A percentile compares a stretch with the other conserved stretches of the same genome.
Evolutionary conservation across 202 grass and related monocot species (phyloP).

Genomic region (Zoysia matrella): DNA sequence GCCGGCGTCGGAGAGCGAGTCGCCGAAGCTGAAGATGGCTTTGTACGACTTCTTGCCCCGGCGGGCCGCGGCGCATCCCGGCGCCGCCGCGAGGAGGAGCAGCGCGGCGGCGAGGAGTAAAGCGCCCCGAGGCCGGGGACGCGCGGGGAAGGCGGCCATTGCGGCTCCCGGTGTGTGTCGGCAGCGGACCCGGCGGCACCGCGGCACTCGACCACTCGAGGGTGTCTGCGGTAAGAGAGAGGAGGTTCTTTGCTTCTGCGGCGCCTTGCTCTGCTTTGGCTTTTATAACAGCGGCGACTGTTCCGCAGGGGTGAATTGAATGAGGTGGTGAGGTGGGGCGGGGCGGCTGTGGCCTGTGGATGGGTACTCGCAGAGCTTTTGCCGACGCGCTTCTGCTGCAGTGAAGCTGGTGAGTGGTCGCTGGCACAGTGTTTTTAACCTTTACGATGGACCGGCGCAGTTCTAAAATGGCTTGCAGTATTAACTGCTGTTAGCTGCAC

Average conservation of each 20-base stretch:
- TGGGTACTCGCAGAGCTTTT: too few relatives aligned
- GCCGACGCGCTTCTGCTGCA: too few relatives aligned
- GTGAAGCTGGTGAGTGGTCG: background rate
- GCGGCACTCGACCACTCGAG: constrained; percentile 6
- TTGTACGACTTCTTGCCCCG: constrained; percentile 57
- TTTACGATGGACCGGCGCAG: background rate
- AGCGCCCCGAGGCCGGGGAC: background rate
- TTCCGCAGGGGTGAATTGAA: too few relatives aligned
- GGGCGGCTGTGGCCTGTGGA: too few relatives aligned
- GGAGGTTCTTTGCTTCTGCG: constrained; percentile 41
- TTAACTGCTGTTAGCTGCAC: background rate
- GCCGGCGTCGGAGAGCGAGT: constrained; percentile 94
- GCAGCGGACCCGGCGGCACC: background rate
- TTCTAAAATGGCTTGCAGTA: background rate
- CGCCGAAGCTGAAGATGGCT: constrained; percentile 93
- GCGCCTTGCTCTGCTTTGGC: constrained; percentile 23
- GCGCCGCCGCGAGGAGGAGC: constrained; percentile 2
- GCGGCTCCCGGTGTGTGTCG: constrained; percentile 35
- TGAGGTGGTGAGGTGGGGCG: too few relatives aligned
- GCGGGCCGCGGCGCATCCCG: constrained; percentile 19
- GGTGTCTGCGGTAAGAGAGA: constrained; percentile 15
- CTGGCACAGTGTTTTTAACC: background rate
- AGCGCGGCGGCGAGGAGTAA: constrained; percentile 29
- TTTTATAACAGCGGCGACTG: constrained; percentile 33
- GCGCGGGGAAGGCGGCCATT: constrained; percentile 34